phyloP scores from a whole-genome alignment of 495 filamentous ascomycete genomes.

The Trichoderma gamsii region DNA sequence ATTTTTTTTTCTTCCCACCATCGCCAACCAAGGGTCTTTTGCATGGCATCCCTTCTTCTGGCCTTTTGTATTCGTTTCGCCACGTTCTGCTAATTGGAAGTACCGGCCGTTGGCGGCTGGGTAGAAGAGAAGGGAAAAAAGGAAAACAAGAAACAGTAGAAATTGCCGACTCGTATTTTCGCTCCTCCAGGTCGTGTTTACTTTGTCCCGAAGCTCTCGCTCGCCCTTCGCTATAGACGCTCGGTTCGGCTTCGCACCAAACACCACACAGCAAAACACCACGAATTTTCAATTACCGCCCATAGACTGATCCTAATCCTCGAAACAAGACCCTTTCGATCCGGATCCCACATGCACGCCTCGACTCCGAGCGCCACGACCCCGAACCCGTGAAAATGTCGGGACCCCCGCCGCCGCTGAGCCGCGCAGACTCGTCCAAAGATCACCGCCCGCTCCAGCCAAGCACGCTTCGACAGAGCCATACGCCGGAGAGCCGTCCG shows the following conservation, averaged over 20 bases:
- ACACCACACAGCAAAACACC: not conserved
- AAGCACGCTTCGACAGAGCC: conserved; percentile 17
- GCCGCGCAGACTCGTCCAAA: conserved; percentile 11
- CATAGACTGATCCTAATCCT: not conserved
- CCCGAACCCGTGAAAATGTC: not conserved
- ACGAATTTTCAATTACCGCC: no score
- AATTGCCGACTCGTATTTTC: not conserved
- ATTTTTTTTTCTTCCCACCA: not conserved
- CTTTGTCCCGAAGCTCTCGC: not conserved
- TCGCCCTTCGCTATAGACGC: not conserved
- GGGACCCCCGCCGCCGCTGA: conserved; percentile 11
- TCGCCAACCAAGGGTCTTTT: not conserved
- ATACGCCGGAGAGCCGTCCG: conserved; percentile 1
- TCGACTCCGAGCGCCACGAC: not conserved
- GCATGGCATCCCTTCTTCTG: not conserved
- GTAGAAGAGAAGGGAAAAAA: not conserved
- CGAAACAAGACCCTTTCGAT: not conserved
- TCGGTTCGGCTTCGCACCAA: not conserved
- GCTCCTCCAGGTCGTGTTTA: not conserved
- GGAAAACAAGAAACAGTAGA: not conserved
- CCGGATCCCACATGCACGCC: not conserved
- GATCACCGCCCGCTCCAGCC: conserved; percentile 18
- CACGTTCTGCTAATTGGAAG: not conserved
- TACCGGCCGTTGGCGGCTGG: not conserved
- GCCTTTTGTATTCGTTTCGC: not conserved